Conservation (phyloP, 164 flowering plant genomes). For the Annona cherimola region DNA sequence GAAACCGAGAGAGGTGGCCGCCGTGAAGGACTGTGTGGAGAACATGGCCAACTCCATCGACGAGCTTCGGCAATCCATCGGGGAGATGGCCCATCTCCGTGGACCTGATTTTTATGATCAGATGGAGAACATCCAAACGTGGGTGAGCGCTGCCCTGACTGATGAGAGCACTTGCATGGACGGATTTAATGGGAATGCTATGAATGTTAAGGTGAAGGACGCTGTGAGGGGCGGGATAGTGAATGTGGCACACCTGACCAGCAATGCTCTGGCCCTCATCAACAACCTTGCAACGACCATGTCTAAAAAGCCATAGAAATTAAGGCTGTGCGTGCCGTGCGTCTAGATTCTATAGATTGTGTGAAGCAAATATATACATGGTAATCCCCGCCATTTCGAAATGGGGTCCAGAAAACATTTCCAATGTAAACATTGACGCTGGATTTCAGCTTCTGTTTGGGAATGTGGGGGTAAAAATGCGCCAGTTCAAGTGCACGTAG, state of each 20-base stretch:
- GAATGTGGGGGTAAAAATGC: too few relatives aligned
- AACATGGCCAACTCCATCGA: slow-evolving; percentile 39
- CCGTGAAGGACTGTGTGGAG: slow-evolving; percentile 60
- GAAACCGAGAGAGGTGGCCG: slow-evolving; percentile 33
- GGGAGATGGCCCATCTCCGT: slow-evolving; percentile 35
- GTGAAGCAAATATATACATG: too few relatives aligned
- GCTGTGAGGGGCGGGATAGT: slow-evolving; percentile 4
- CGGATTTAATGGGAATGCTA: slow-evolving; percentile 38
- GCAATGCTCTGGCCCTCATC: slow-evolving; percentile 24
- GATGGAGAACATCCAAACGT: slow-evolving; percentile 52
- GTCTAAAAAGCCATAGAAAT: background rate
- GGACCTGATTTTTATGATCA: slow-evolving; percentile 19
- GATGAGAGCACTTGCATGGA: slow-evolving; percentile 55
- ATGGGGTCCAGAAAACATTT: too few relatives aligned
- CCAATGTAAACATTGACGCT: too few relatives aligned
- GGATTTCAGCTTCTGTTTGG: too few relatives aligned
- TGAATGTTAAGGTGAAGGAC: slow-evolving; percentile 14
- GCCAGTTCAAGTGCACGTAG: too few relatives aligned
- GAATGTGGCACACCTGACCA: slow-evolving; percentile 17
- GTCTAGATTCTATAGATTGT: too few relatives aligned
- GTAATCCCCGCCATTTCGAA: too few relatives aligned
- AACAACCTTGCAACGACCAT: slow-evolving; percentile 5
- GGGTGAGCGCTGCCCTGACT: slow-evolving; percentile 76
- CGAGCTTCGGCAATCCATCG: slow-evolving; percentile 35
- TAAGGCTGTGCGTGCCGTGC: too few relatives aligned